Conservation (phyloP, 2,329 filamentous ascomycete species). For the Xylogone sp. region DNA sequence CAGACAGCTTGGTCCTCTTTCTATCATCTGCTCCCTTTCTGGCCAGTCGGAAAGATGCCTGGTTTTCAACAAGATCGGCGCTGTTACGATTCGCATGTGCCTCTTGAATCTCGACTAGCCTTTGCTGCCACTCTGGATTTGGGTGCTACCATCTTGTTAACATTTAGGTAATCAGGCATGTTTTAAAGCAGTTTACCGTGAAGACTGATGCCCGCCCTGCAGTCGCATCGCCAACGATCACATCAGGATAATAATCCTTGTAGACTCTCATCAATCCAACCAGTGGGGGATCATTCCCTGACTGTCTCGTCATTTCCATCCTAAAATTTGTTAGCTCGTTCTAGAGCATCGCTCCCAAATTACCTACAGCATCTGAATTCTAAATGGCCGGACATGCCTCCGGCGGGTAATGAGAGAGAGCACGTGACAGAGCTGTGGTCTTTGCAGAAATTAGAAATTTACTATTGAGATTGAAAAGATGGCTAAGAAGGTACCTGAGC, state of each 20-base stretch:
- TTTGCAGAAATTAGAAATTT: slow-evolving; percentile 8
- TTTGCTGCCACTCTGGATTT: slow-evolving; percentile 70
- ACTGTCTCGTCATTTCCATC: slow-evolving; percentile 53
- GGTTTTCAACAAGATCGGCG: slow-evolving; percentile 35
- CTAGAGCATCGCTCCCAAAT: background rate
- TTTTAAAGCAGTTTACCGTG: slow-evolving; percentile 41
- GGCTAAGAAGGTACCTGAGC: slow-evolving; percentile 48
- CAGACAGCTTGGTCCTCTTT: slow-evolving; percentile 46
- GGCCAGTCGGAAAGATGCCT: slow-evolving; percentile 61
- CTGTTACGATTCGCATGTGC: slow-evolving; percentile 46
- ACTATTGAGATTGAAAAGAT: background rate
- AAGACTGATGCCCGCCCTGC: slow-evolving; percentile 58
- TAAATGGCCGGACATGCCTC: slow-evolving; percentile 78
- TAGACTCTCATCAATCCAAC: slow-evolving; percentile 75
- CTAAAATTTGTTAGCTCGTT: slow-evolving; percentile 32
- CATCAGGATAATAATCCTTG: slow-evolving; percentile 88
- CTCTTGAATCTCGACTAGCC: slow-evolving; percentile 64
- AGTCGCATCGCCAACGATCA: slow-evolving; percentile 70
- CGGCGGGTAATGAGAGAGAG: slow-evolving; percentile 75
- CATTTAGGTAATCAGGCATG: background rate
- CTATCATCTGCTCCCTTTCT: slow-evolving; percentile 40
- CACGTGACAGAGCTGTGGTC: slow-evolving; percentile 62
- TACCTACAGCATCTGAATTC: slow-evolving; percentile 70
- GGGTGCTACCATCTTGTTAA: slow-evolving; percentile 53
- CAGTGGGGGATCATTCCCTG: slow-evolving; percentile 69